Evolutionary conservation across 2,329 filamentous ascomycete genomes (phyloP), one percentile per base, ranked within the genome.

Genomic region (Microcyclosporella mali): DNA sequence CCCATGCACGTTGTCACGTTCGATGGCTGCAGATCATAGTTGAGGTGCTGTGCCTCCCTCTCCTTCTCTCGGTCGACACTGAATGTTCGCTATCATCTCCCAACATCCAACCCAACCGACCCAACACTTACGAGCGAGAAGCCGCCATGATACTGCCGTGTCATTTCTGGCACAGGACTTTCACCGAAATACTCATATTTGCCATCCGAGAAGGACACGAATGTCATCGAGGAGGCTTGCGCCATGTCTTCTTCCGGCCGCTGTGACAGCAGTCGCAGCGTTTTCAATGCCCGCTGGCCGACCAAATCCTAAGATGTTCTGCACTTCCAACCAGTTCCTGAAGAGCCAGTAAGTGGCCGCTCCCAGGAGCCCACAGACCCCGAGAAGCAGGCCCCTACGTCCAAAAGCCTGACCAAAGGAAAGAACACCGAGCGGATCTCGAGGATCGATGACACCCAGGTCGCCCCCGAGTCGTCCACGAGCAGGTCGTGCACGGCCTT

Each of bases 391-490:
- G 0, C 85, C 78, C 34, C 74, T 76, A 33, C 74, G 73, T 53
- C 75, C 80, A 30, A 94, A 53, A 0, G 41, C 38, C 34, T 64
- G 61, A 2, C 78, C 77, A 50, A 88, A 75, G 48, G 81, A 74
- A 39, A 94, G 72, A 28, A 95, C 63, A 0, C 88, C 88, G 0
- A 95, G 71, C 1, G 89, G 89, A 62, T 95, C 89, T 46, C 85
- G 75, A 27, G 79, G 73, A 53, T 73, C 71, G 36, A 74, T 52
- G 15, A 65, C 39, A 38, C 53, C 43, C 46, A 63, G 60, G 45
- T 47, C 61, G 57, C 55, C 68, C 61, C 56, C 63, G 43, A 57
- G 62, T 44, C 38, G 49, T 51, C 53, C 56, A 34, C 53, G 47
- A 17, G 44, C 51, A 50, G 56, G 36, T 56, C 53, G 44, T 61